Evolutionary conservation across 2,329 filamentous ascomycete genomes (phyloP).

Genomic region (Orbilia blumenaviensis): DNA sequence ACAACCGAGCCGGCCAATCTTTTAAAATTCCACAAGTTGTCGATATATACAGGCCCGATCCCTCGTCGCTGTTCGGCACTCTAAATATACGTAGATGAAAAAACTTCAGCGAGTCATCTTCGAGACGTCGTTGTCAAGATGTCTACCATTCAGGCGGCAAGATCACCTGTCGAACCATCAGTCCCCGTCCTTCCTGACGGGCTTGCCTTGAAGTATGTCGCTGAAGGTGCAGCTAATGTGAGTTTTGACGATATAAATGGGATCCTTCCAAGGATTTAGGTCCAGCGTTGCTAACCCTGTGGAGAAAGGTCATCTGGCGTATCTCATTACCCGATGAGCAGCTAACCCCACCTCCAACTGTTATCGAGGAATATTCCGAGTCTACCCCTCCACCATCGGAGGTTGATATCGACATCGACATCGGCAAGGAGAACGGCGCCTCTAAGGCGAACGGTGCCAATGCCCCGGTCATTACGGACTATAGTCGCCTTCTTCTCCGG

Average conservation of each 20-base stretch:
- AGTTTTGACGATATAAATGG: conserved; percentile 62
- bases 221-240: conserved; percentile 79
- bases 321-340: conserved; percentile 33
- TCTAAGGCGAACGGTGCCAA: conserved; percentile 43
- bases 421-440: not conserved
- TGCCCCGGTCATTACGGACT: conserved; percentile 28
- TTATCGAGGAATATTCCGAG: conserved; percentile 59
- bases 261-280: conserved; percentile 34
- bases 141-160: conserved; percentile 51
- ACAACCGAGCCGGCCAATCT: not conserved
- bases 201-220: conserved; percentile 62
- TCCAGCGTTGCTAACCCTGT: conserved; percentile 5
- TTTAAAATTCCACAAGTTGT: not conserved
- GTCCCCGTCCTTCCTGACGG: conserved; percentile 41
- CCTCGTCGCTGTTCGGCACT: conserved; percentile 11
- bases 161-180: conserved; percentile 40
- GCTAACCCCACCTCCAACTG: conserved; percentile 39
- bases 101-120: conserved; percentile 47
- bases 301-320: conserved; percentile 49
- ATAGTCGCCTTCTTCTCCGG: conserved; percentile 66
- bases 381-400: conserved; percentile 56
- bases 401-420: conserved; percentile 39
- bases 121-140: conserved; percentile 50
- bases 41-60: not conserved
- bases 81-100: conserved; percentile 52